phyloP scores from a whole-genome alignment of 768 basidiomycete genomes.

The Auricularia auricula-judae region DNA sequence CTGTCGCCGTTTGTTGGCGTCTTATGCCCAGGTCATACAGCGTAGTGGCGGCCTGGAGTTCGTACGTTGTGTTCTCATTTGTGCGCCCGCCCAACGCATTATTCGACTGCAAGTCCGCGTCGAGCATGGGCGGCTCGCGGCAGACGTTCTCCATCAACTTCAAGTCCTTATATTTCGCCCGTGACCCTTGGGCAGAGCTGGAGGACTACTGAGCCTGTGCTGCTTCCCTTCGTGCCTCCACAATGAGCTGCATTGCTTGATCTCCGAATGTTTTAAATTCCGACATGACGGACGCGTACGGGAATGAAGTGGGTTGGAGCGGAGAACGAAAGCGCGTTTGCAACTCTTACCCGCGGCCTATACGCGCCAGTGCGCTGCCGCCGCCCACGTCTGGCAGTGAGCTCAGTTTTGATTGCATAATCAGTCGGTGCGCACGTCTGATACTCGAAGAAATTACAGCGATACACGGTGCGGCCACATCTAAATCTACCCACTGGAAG shows the following conservation, averaged over 20 bases:
- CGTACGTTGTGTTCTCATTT: constrained; percentile 32
- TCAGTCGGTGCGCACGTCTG: no score
- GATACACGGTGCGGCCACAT: no score
- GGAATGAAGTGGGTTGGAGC: not conserved
- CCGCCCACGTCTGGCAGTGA: no score
- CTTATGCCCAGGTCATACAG: constrained; percentile 83
- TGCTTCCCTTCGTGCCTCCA: not conserved
- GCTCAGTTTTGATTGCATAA: no score
- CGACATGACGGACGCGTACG: not conserved
- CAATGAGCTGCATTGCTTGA: not conserved
- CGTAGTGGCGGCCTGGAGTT: constrained; percentile 46
- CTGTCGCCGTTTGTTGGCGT: constrained; percentile 90
- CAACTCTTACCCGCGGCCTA: no score
- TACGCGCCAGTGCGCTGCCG: no score
- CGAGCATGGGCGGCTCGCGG: constrained; percentile 86
- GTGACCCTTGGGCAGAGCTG: constrained; percentile 38
- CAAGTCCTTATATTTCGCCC: no score
- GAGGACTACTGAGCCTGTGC: not conserved
- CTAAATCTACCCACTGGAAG: no score
- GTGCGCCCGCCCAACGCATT: constrained; percentile 19
- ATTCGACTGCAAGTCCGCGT: no score
- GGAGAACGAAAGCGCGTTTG: not conserved
- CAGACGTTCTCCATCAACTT: no score
- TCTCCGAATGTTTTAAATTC: not conserved
- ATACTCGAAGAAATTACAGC: no score